Evolutionary conservation across 2,329 filamentous ascomycete genomes (phyloP), one percentile per base, ranked within the genome.

Genomic region (Alternaria alternata): DNA sequence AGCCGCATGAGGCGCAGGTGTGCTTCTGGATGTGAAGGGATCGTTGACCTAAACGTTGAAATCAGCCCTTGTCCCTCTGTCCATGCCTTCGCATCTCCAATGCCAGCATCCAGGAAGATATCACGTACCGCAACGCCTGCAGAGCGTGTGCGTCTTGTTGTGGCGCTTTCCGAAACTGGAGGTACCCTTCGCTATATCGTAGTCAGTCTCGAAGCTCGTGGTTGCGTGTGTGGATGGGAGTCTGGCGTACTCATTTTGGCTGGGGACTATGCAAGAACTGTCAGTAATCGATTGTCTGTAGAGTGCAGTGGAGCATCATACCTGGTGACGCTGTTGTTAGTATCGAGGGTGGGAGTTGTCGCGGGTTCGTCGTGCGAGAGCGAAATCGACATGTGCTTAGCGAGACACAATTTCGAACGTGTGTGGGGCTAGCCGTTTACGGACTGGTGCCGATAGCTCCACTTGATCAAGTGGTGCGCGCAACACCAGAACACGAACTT

Each of bases 11-110:
- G 76, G 94, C 84, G 88, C 95, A 99, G 81, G 93, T 96, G 85
- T 97, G 91, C 92, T 99, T 99, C 88, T 99, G 95, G 86, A 98
- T 90, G 91, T 99, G 95, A 85, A 97, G 90, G 79, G 95, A 97
- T 82, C 95, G 94, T 82, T 92, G 91, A 85, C 94, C 93, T 96
- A 44, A 41, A 47, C 63, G 60, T 63, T 44, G 70, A 62, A 42
- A 65, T 74, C 70, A 80, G 72, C 68, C 59, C 74, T 79, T 73
- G 75, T 75, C 58, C 54, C 28, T 39, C 26, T 47, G 38, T 32
- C 24, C 53, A 48, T 58, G 57, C 57, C 49, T 48, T 44, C 41
- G 42, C 32, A 42, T 39, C 42, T 62, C 63, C 58, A 62, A 54
- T 53, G 63, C 54, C 24, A 41, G 53, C 48, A 47, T 48, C 55